phyloP scores from a whole-genome alignment of 345 rosid species.

The Populus alba region DNA sequence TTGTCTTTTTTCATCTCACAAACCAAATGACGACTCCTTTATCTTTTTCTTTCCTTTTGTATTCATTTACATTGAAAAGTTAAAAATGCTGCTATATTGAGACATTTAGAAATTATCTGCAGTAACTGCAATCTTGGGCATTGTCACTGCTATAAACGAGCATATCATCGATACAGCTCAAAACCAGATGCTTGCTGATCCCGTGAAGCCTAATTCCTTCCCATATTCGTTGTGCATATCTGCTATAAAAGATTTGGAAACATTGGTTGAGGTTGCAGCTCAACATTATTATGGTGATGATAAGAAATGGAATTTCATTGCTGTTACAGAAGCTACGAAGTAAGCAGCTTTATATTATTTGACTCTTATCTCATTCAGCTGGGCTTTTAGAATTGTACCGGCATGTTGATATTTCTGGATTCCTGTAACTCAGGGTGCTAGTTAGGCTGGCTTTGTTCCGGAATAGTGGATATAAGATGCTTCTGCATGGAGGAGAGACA shows the following conservation, averaged over 20 bases:
- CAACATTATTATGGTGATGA: constrained; percentile 73
- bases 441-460: constrained; percentile 68
- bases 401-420: constrained; percentile 4
- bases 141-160: constrained; percentile 77
- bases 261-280: constrained; percentile 83
- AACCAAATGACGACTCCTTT: neutral
- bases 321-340: constrained; percentile 76
- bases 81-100: constrained; percentile 14
- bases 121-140: constrained; percentile 82
- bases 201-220: constrained; percentile 43
- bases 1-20: neutral
- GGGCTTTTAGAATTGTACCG: neutral
- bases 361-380: constrained; percentile 3
- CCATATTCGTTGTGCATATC: constrained; percentile 76
- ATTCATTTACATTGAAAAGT: neutral
- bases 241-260: constrained; percentile 78
- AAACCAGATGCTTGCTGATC: constrained; percentile 30
- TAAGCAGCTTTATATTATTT: constrained; percentile 32
- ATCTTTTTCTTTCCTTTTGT: neutral
- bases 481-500: constrained; percentile 85
- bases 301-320: constrained; percentile 85
- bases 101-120: constrained; percentile 37
- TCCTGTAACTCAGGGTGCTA: constrained; percentile 49
- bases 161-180: constrained; percentile 77
- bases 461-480: constrained; percentile 82